Evolutionary conservation across 192 early-diverging fungal genomes (phyloP).

Genomic region (Obelidium mucronatum): DNA sequence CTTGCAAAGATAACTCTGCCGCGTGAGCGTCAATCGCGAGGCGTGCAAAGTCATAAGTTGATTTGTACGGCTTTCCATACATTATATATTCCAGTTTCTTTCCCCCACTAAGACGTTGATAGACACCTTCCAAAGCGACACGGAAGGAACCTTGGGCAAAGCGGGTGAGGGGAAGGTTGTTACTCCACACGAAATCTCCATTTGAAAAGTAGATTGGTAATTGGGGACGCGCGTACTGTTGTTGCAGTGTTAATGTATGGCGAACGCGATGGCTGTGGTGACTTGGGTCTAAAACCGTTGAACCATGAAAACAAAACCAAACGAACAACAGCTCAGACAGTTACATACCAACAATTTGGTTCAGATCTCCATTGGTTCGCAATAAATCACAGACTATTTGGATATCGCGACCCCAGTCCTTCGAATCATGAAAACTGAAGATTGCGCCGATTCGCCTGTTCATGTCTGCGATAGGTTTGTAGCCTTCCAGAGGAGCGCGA

Average conservation of each 20-base stretch:
- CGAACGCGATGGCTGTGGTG: constrained; percentile 1
- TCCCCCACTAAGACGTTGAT: constrained; percentile 52
- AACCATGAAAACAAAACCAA: too few species aligned
- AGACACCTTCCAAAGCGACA: constrained; percentile 73
- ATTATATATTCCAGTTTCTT: constrained; percentile 65
- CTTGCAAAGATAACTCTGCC: not conserved
- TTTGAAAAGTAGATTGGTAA: constrained; percentile 74
- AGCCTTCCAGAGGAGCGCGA: constrained; percentile 2
- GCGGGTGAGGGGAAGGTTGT: constrained; percentile 78
- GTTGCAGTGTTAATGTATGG: not conserved
- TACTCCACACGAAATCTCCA: constrained; percentile 77
- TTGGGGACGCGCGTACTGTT: constrained; percentile 42
- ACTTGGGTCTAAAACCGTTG: too few species aligned
- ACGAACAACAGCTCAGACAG: not conserved
- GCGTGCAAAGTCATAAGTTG: constrained; percentile 69
- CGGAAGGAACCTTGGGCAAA: constrained; percentile 88
- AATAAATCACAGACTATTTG: constrained; percentile 80
- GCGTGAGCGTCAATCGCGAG: constrained; percentile 31
- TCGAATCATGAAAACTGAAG: constrained; percentile 81
- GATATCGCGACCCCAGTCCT: constrained; percentile 87
- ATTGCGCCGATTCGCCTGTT: constrained; percentile 29
- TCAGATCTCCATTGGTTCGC: constrained; percentile 32
- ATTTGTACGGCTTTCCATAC: constrained; percentile 82
- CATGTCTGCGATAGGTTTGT: not conserved
- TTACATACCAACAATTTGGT: not conserved